Evolutionary conservation across 2,329 filamentous ascomycete species (phyloP), one percentile per base, ranked within the genome.

Genomic region (Metarhizium guizhouense): DNA sequence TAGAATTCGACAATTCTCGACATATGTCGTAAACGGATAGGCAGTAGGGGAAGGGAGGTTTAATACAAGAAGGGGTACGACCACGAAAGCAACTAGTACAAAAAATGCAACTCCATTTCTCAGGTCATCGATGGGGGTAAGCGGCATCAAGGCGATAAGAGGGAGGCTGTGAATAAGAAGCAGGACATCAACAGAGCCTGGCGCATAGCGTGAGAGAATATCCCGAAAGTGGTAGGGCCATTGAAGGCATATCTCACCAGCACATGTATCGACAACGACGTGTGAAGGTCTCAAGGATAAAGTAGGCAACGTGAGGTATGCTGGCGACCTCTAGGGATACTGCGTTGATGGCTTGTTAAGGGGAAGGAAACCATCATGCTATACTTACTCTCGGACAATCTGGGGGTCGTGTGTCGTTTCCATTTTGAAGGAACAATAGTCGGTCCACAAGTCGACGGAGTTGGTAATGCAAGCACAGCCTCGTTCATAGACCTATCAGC

Each of bases 371-470:
- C 79, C 78, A 76, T 75, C 73, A 69, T 64, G 61, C 60, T 74
- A 77, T 82, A 97, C 94, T 97, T 96, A 99, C 94, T 97, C 94
- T 95, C 94, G 87, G 77, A 96, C 95, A 73, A 95, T 82, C 70
- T 95, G 89, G 66, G 90, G 83, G 70, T 95, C 91, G 75, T 99
- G 94, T 64, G 89, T 94, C 56, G 94, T 97, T 71, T 97, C 91
- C 76, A 94, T 91, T 73, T 97, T 97, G 83, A 97, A 97, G 66
- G 86, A 83, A 77, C 93, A 97, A 76, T 96, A 99, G 67, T 95
- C 92, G 54, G 90, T 88, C 94, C 94, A 99, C 58, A 99, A 79
- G 70, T 99, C 94, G 66, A 96, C 92, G 40, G 93, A 97, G 68
- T 89, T 90, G 55, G 88, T 87, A 67, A 97, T 91, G 73, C 90